Percentiles rank a stretch among this genome's conserved stretches.
Conservation (phyloP, 768 basidiomycete genomes). For the Rhizopogon salebrosus region DNA sequence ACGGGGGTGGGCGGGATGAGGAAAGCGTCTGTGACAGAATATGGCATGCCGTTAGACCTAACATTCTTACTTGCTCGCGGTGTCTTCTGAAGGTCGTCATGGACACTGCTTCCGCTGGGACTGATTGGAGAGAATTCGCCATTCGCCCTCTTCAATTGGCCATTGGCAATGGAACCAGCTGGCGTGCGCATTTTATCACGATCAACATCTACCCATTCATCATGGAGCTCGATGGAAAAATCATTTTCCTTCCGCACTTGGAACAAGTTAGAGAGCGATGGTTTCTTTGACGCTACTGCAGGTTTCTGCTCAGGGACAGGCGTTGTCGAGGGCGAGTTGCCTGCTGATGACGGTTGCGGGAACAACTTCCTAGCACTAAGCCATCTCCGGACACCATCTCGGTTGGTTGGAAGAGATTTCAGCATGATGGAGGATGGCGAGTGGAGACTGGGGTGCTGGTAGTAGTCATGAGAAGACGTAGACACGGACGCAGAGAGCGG, state of each 20-base stretch:
- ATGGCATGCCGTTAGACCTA: conserved; percentile 17
- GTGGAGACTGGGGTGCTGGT: conserved; percentile 32
- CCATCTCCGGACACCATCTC: conserved; percentile 81
- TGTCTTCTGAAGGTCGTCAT: conserved; percentile 29
- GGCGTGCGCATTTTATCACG: conserved; percentile 45
- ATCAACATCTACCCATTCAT: conserved; percentile 63
- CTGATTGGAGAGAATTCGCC: conserved; percentile 26
- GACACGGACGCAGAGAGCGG: conserved; percentile 38
- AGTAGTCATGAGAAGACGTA: conserved; percentile 48
- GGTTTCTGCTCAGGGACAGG: conserved; percentile 30
- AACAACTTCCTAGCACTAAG: conserved; percentile 57
- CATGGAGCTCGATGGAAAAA: conserved; percentile 25
- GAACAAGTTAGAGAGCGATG: conserved; percentile 64
- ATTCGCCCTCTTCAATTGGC: conserved; percentile 14
- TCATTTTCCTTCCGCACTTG: conserved; percentile 52
- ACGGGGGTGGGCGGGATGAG: conserved; percentile 29
- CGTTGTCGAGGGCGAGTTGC: conserved; percentile 29
- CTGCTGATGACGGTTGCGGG: conserved; percentile 36
- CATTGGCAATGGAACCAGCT: conserved; percentile 31
- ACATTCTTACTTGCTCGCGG: conserved; percentile 31
- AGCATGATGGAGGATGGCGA: conserved; percentile 31
- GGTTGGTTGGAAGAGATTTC: conserved; percentile 60
- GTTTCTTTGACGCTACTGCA: conserved; percentile 48
- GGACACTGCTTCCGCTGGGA: conserved; percentile 20
- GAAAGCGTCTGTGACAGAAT: conserved; percentile 16